phyloP scores from a whole-genome alignment of 2,329 filamentous ascomycete genomes.

The Fusarium transvaalense region DNA sequence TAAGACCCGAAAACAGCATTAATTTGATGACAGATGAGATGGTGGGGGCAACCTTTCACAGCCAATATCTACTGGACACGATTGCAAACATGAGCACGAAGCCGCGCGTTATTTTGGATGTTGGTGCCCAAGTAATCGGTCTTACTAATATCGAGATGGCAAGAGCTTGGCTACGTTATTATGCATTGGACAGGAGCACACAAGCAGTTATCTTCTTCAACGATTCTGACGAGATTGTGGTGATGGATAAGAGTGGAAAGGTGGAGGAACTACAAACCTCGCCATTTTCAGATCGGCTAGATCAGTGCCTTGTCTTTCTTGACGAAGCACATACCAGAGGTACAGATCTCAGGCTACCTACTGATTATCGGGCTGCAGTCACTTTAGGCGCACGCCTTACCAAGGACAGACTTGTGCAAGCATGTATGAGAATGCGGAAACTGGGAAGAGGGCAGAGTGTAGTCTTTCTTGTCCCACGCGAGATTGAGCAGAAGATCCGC shows the following conservation, averaged over 20 bases:
- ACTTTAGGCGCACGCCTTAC: constrained; percentile 74
- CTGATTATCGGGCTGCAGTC: constrained; percentile 71
- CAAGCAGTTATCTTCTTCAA: constrained; percentile 68
- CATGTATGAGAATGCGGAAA: constrained; percentile 78
- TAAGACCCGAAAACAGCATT: constrained; percentile 65
- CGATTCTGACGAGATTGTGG: constrained; percentile 65
- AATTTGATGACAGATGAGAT: not conserved
- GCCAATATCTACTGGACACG: not conserved
- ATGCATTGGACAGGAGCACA: constrained; percentile 6
- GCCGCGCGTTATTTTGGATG: constrained; percentile 62
- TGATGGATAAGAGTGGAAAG: constrained; percentile 62
- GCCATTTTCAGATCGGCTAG: constrained; percentile 67
- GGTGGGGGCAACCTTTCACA: not conserved
- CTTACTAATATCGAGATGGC: constrained; percentile 68
- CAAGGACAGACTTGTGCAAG: constrained; percentile 78
- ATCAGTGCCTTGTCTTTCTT: constrained; percentile 73
- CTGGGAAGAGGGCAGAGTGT: constrained; percentile 76
- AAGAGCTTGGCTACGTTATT: constrained; percentile 61
- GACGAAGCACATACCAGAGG: constrained; percentile 79
- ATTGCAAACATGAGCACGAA: not conserved
- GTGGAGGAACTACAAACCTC: constrained; percentile 68
- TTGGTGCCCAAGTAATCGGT: constrained; percentile 78
- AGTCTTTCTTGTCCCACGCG: constrained; percentile 69
- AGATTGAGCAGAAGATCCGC: constrained; percentile 68
- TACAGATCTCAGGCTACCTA: constrained; percentile 73